phyloP scores from a whole-genome alignment of 345 rosid species.

The Populus pruinosa region DNA sequence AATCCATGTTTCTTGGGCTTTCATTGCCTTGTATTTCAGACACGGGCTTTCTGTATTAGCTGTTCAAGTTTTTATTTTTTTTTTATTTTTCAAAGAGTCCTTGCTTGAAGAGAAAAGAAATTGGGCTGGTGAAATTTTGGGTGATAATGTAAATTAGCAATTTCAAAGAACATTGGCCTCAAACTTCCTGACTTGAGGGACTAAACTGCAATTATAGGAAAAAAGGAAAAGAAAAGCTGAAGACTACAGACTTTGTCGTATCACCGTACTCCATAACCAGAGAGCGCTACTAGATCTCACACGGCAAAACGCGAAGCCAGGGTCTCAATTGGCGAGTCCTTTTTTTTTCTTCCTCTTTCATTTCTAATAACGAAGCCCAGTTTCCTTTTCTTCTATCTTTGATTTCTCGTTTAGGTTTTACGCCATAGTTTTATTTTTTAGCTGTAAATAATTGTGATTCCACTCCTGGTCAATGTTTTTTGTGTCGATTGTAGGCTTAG shows the following conservation, averaged over 20 bases:
- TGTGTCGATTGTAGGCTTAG: not conserved
- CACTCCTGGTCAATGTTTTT: not conserved
- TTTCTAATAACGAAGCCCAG: not conserved
- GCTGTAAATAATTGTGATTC: not conserved
- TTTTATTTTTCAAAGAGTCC: too few relatives aligned
- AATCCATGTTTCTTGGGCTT: too few relatives aligned
- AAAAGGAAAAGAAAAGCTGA: not conserved
- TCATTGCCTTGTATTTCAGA: too few relatives aligned
- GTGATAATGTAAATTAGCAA: not conserved
- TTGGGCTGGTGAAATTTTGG: not conserved
- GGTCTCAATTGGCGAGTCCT: not conserved
- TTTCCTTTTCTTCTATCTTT: not conserved
- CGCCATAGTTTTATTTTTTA: not conserved
- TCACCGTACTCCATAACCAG: not conserved
- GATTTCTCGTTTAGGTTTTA: not conserved
- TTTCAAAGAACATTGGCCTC: not conserved
- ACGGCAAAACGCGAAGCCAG: not conserved
- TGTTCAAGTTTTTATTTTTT: too few relatives aligned
- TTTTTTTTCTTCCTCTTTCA: not conserved
- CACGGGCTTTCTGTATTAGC: too few relatives aligned
- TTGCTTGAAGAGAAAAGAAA: not conserved
- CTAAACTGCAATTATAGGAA: not conserved
- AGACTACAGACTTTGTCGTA: not conserved
- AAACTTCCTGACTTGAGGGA: not conserved
- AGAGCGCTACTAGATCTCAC: not conserved